These are phyloP conservation scores for Liquidambar formosana DNA, from an alignment of 164 flowering plant species.

Conservation along the genomic window DNA sequence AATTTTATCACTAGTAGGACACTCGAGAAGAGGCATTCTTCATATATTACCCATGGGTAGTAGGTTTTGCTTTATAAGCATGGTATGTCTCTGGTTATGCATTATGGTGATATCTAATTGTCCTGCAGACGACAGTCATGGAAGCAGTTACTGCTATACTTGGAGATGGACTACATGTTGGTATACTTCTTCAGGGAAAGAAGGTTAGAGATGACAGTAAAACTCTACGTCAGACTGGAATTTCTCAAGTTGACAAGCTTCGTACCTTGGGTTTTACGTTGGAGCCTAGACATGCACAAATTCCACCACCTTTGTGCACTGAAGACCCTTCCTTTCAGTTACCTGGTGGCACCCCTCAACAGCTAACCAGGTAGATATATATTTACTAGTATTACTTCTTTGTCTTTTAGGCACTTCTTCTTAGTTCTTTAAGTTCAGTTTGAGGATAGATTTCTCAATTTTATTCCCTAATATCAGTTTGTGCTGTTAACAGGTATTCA, in stretches of 20 bases:
- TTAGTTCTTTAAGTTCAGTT: background rate
- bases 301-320: constrained; percentile 30
- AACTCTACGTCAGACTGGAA: constrained; percentile 79
- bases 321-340: constrained; percentile 39
- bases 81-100: background rate
- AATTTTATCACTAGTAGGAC: too few relatives aligned
- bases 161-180: constrained; percentile 72
- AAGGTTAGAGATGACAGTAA: constrained; percentile 77
- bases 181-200: constrained; percentile 79
- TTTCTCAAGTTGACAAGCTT: constrained; percentile 48
- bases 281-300: constrained; percentile 56
- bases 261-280: constrained; percentile 72
- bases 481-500: constrained; percentile 42
- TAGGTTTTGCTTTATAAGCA: background rate
- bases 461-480: background rate
- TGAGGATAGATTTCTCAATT: background rate
- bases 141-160: constrained; percentile 82
- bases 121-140: constrained; percentile 72
- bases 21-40: background rate
- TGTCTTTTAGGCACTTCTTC: background rate
- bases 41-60: background rate
- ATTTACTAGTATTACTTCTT: background rate
- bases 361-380: constrained; percentile 46
- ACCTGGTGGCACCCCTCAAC: constrained; percentile 36
- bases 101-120: background rate